Evolutionary conservation across 192 early-diverging fungal genomes (phyloP).

Genomic region (Coemansia sp.): DNA sequence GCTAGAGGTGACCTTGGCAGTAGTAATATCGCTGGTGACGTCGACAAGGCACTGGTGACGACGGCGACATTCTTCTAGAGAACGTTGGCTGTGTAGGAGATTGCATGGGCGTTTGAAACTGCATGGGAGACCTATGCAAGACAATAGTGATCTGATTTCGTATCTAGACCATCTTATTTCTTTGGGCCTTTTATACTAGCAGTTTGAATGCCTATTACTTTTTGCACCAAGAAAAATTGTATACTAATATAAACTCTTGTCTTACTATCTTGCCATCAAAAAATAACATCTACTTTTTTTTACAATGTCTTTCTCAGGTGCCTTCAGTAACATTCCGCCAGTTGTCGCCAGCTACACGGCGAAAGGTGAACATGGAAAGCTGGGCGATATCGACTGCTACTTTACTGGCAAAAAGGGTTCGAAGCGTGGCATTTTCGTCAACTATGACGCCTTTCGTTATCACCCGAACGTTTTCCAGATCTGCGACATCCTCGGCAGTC

Average conservation of each 20-base stretch:
- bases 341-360: slow-evolving; percentile 55
- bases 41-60: slow-evolving; percentile 6
- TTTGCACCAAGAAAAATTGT: too few species aligned
- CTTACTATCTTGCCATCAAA: neutral
- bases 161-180: neutral
- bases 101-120: neutral
- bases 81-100: neutral
- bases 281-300: neutral
- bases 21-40: slow-evolving; percentile 9
- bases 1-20: slow-evolving; percentile 53
- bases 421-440: slow-evolving; percentile 65
- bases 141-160: neutral
- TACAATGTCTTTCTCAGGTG: slow-evolving; percentile 46
- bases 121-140: too few species aligned
- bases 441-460: slow-evolving; percentile 72
- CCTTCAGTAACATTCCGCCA: slow-evolving; percentile 60
- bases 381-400: slow-evolving; percentile 48
- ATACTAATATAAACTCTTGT: neutral
- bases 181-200: too few species aligned
- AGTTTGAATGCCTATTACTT: too few species aligned
- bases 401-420: slow-evolving; percentile 46
- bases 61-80: slow-evolving; percentile 15
- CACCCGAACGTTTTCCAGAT: slow-evolving; percentile 68
- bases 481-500: slow-evolving; percentile 57
- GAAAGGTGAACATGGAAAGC: slow-evolving; percentile 32